phyloP scores from a whole-genome alignment of 371 early-diverging fungal genomes.

The Haplosporangium sp. region DNA sequence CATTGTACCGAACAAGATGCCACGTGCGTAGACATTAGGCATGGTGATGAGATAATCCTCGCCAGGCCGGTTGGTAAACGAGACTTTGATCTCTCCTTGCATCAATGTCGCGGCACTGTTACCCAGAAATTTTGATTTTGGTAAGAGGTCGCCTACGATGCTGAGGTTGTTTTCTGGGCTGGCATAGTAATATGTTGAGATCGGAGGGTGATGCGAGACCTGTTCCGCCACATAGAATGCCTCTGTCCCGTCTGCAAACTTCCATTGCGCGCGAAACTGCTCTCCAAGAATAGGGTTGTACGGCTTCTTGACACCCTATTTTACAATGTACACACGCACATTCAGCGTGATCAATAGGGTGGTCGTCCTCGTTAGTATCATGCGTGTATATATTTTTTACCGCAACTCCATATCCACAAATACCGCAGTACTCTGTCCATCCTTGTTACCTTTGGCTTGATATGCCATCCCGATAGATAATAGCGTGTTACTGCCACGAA shows the following conservation, averaged over 20 bases:
- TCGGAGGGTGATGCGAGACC: constrained; percentile 97
- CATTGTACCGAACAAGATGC: constrained; percentile 95
- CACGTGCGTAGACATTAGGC: constrained; percentile 96
- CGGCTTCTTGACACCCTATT: constrained; percentile 95
- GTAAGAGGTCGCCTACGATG: constrained; percentile 86
- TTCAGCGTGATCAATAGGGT: neutral
- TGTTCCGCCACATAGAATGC: constrained; percentile 93
- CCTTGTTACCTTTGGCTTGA: constrained; percentile 83
- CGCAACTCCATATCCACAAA: too few relatives aligned
- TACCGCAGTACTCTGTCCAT: too few relatives aligned
- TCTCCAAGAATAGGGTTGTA: constrained; percentile 98
- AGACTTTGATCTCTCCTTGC: constrained; percentile 79
- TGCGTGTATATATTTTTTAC: too few relatives aligned
- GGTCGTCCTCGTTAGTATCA: too few relatives aligned
- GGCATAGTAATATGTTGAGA: constrained; percentile 87
- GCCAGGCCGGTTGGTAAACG: constrained; percentile 67
- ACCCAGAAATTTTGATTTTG: constrained; percentile 91
- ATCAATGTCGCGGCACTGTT: constrained; percentile 94
- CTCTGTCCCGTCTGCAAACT: constrained; percentile 76
- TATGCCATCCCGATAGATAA: constrained; percentile 97
- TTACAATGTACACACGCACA: neutral
- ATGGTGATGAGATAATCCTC: constrained; percentile 86
- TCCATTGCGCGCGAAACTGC: constrained; percentile 86
- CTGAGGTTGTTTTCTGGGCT: constrained; percentile 85
- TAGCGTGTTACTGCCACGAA: constrained; percentile 91